Conservation (phyloP, 2,329 filamentous ascomycete species). For the Ophiostoma tasmaniense region DNA sequence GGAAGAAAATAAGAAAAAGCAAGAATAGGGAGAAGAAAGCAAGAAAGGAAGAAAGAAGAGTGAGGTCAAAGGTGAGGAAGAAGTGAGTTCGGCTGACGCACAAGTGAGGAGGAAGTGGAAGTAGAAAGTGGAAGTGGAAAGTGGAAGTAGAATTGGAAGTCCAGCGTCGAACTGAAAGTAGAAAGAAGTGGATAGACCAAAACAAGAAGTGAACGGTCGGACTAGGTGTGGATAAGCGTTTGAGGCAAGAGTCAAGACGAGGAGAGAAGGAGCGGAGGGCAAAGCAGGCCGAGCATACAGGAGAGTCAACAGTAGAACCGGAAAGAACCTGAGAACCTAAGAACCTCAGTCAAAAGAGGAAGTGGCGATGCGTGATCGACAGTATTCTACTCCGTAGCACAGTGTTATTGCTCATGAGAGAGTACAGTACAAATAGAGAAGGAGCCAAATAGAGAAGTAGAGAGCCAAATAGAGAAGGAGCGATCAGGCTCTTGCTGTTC, state of each 20-base stretch:
- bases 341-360: background rate
- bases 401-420: background rate
- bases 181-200: background rate
- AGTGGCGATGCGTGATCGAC: slow-evolving; percentile 3
- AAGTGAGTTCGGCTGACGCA: background rate
- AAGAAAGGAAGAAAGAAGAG: background rate
- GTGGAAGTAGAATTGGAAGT: background rate
- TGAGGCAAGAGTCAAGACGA: background rate
- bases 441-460: background rate
- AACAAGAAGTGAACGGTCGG: background rate
- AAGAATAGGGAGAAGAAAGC: background rate
- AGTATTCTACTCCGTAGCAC: background rate
- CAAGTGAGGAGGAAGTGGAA: background rate
- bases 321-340: too few species aligned
- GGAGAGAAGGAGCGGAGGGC: background rate
- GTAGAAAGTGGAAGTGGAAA: background rate
- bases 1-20: background rate
- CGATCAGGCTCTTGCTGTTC: background rate
- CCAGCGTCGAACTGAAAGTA: background rate
- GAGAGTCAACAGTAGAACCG: background rate
- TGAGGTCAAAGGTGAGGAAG: background rate
- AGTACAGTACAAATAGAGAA: background rate
- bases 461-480: background rate
- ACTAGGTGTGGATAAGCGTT: background rate
- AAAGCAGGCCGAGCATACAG: background rate